Evolutionary conservation across 768 basidiomycete genomes (phyloP).

Genomic region (Suillus occidentalis): DNA sequence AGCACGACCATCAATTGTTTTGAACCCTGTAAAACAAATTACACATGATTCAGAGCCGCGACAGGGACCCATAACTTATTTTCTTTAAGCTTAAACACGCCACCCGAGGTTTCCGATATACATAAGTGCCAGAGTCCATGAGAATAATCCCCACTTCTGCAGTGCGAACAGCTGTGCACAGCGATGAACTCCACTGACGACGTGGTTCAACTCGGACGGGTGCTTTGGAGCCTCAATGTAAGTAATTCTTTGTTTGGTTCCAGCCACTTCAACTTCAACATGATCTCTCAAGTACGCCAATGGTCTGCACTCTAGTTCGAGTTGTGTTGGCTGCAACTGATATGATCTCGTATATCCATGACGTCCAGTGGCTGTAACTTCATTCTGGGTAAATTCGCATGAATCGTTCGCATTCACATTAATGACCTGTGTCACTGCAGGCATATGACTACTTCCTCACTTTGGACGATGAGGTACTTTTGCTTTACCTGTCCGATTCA

Average conservation of each 20-base stretch:
- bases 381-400: neutral
- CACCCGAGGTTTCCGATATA: neutral
- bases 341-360: neutral
- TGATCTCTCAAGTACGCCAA: neutral
- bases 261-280: neutral
- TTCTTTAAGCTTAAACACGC: neutral
- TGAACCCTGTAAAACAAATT: no score
- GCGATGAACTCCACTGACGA: neutral
- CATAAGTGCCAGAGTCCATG: conserved; percentile 1
- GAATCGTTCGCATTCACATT: neutral
- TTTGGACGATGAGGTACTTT: conserved; percentile 5
- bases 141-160: neutral
- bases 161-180: neutral
- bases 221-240: neutral
- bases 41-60: neutral
- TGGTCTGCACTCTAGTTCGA: neutral
- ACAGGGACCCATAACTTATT: neutral
- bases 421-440: neutral
- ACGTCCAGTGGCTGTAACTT: neutral
- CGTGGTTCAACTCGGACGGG: neutral
- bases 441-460: conserved; percentile 6
- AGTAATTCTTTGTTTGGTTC: neutral
- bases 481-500: neutral
- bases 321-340: neutral
- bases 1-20: neutral